A percentile compares a stretch with the other conserved stretches of the same genome.
Evolutionary conservation across 1,284 basidiomycete genomes (phyloP).

Genomic region (Testicularia cyperi): DNA sequence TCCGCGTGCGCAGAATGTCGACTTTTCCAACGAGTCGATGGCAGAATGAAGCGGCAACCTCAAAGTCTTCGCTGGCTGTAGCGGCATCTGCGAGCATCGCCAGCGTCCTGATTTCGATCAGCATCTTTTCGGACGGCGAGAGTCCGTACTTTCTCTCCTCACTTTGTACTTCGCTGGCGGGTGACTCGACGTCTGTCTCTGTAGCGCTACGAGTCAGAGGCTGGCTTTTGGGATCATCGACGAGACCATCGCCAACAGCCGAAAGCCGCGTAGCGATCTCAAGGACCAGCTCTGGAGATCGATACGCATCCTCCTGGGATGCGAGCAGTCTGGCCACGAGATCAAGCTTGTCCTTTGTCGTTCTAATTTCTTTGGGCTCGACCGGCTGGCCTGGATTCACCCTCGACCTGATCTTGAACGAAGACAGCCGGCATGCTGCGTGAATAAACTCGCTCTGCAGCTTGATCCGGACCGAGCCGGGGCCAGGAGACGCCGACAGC

Average conservation of each 20-base stretch:
- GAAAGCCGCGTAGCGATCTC: slow-evolving; percentile 19
- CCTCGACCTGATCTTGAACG: slow-evolving; percentile 29
- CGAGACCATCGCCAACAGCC: not conserved
- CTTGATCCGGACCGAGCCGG: not conserved
- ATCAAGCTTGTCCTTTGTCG: slow-evolving; percentile 12
- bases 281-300: slow-evolving; percentile 26
- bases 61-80: slow-evolving; percentile 20
- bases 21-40: slow-evolving; percentile 14
- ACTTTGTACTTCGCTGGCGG: not conserved
- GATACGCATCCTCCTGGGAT: slow-evolving; percentile 22
- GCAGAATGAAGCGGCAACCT: slow-evolving; percentile 11
- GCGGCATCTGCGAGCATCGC: slow-evolving; percentile 39
- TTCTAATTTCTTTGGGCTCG: slow-evolving; percentile 20
- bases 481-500: slow-evolving; percentile 6
- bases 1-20: not conserved
- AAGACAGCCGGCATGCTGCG: slow-evolving; percentile 28
- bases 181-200: no score
- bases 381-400: slow-evolving; percentile 2
- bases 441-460: slow-evolving; percentile 31
- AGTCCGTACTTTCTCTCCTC: not conserved
- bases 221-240: not conserved
- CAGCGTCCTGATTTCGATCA: slow-evolving; percentile 23
- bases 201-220: no score
- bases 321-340: slow-evolving; percentile 18
- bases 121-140: not conserved